Conservation (phyloP, 1,284 basidiomycete genomes). For the Rhodotorula sp. region DNA sequence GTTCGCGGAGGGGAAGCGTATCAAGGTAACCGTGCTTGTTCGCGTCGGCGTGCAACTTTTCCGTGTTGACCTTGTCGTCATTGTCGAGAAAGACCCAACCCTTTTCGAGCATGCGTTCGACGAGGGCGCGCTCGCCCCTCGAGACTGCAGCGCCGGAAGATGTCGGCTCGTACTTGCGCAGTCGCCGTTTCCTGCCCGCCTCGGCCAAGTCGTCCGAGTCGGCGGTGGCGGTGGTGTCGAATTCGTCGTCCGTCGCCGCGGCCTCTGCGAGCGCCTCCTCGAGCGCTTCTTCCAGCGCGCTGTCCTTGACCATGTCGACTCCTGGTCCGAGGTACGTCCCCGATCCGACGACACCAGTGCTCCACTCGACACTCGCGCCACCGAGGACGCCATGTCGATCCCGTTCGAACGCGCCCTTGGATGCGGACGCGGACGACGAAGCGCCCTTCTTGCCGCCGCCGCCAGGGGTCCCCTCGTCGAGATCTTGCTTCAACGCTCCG, state of each 20-base stretch:
- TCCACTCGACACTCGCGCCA: constrained; percentile 28
- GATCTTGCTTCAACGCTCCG: constrained; percentile 1
- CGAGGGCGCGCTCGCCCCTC: constrained; percentile 3
- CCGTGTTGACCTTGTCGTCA: constrained; percentile 26
- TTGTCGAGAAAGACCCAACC: constrained; percentile 33
- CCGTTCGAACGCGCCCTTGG: background rate
- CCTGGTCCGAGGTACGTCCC: constrained; percentile 26
- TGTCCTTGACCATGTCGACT: constrained; percentile 33
- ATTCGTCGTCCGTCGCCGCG: background rate
- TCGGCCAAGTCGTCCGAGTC: background rate
- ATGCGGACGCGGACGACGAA: too few species aligned
- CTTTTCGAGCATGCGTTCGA: constrained; percentile 14
- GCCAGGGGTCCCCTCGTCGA: background rate
- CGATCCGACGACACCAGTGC: constrained; percentile 27
- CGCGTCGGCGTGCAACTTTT: constrained; percentile 20
- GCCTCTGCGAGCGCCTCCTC: background rate
- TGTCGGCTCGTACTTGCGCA: background rate
- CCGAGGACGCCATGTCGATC: constrained; percentile 28
- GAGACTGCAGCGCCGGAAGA: background rate
- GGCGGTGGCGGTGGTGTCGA: background rate
- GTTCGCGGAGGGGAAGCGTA: constrained; percentile 25
- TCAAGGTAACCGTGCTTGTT: constrained; percentile 8
- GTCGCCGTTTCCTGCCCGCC: background rate
- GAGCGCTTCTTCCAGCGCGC: background rate
- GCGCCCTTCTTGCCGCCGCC: background rate